A percentile compares a stretch with the other conserved stretches of the same genome.
These are phyloP conservation scores for Skeletonema potamos DNA, from an alignment of 108 stramenopile genomes.

Conservation along the genomic window DNA sequence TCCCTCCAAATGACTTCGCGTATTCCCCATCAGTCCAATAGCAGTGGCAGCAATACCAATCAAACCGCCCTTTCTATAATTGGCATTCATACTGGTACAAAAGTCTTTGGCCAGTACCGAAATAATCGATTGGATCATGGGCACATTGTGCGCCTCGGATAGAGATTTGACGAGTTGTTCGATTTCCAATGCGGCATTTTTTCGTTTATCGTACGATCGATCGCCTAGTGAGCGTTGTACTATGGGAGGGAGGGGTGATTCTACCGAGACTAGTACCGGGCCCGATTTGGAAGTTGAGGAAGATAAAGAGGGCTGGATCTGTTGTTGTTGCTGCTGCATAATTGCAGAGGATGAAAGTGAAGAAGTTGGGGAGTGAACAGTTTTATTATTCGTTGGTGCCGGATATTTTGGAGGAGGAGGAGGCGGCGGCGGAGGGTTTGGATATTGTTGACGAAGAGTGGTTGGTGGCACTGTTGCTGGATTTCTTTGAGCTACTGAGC, in stretches of 20 bases:
- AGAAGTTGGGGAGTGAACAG: background rate
- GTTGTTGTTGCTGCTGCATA: conserved; percentile 12
- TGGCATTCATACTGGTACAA: conserved; percentile 95
- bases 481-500: background rate
- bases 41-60: conserved; percentile 96
- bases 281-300: conserved; percentile 18
- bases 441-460: background rate
- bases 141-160: conserved; percentile 79
- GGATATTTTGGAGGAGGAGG: conserved; percentile 22
- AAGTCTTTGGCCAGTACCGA: conserved; percentile 93
- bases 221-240: conserved; percentile 91
- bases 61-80: conserved; percentile 97
- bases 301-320: conserved; percentile 1
- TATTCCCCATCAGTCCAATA: conserved; percentile 88
- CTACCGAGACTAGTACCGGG: conserved; percentile 50
- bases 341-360: background rate
- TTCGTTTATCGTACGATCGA: conserved; percentile 98
- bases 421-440: conserved; percentile 8
- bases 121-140: conserved; percentile 85
- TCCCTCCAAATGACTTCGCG: conserved; percentile 71
- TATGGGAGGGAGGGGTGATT: conserved; percentile 83
- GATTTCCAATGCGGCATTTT: conserved; percentile 97
- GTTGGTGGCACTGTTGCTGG: conserved; percentile 5
- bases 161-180: conserved; percentile 91
- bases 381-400: background rate